Evolutionary conservation across 192 early-diverging fungal genomes (phyloP).

Genomic region (Lunasporangiospora selenospora): DNA sequence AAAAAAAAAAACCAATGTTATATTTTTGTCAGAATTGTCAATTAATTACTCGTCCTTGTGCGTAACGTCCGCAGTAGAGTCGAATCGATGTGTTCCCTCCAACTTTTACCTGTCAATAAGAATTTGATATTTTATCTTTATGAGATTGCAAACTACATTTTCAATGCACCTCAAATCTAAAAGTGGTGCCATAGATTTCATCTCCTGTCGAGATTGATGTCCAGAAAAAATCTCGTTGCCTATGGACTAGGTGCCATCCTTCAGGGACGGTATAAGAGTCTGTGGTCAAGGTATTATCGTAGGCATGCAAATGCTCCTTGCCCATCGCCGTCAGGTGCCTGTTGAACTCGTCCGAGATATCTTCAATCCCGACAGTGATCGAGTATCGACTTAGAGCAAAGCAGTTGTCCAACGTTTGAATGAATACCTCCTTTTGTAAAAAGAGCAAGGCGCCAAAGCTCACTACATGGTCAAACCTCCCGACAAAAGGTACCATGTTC

Average conservation of each 20-base stretch:
- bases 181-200: constrained; percentile 16
- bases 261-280: constrained; percentile 13
- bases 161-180: constrained; percentile 15
- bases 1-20: too few relatives aligned
- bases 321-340: constrained; percentile 13
- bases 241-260: constrained; percentile 18
- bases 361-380: constrained; percentile 13
- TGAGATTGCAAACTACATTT: too few relatives aligned
- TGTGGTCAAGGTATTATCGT: constrained; percentile 6
- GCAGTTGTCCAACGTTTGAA: constrained; percentile 3
- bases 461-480: constrained; percentile 16
- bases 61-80: too few relatives aligned
- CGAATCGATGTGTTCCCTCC: too few relatives aligned
- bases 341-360: constrained; percentile 11
- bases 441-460: constrained; percentile 17
- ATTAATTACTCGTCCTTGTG: too few relatives aligned
- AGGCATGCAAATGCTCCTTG: constrained; percentile 2
- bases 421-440: constrained; percentile 5
- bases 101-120: too few relatives aligned
- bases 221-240: constrained; percentile 9
- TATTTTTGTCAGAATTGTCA: too few relatives aligned
- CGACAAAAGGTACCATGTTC: constrained; percentile 13
- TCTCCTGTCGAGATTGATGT: constrained; percentile 11
- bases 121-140: too few relatives aligned
- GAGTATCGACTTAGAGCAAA: constrained; percentile 8